phyloP scores from a whole-genome alignment of 2,329 filamentous ascomycete species.

The Zymoseptoria crescenta region DNA sequence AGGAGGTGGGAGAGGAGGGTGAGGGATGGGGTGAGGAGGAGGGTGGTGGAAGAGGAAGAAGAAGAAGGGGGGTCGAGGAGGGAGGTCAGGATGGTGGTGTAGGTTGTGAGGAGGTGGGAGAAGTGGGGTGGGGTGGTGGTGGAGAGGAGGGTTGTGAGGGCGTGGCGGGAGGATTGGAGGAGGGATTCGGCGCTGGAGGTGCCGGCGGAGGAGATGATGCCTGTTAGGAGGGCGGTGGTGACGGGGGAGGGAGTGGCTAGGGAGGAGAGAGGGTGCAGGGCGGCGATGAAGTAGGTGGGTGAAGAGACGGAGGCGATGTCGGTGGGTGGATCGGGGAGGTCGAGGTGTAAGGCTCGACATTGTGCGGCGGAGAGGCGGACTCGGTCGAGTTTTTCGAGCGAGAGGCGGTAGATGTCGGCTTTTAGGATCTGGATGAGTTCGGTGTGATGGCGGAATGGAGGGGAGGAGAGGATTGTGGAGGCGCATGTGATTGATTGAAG shows the following conservation, averaged over 20 bases:
- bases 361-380: slow-evolving; percentile 62
- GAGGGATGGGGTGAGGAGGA: slow-evolving; percentile 50
- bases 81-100: slow-evolving; percentile 18
- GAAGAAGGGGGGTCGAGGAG: no score
- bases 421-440: slow-evolving; percentile 10
- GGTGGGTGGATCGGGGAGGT: background rate
- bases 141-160: slow-evolving; percentile 55
- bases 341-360: slow-evolving; percentile 17
- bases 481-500: slow-evolving; percentile 67
- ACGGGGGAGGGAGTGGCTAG: background rate
- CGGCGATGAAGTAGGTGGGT: slow-evolving; percentile 17
- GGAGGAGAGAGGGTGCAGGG: slow-evolving; percentile 11
- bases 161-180: slow-evolving; percentile 59
- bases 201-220: slow-evolving; percentile 66
- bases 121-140: background rate
- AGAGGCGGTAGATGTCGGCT: slow-evolving; percentile 51
- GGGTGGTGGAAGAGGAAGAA: background rate
- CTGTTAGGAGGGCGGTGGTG: slow-evolving; percentile 50
- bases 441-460: slow-evolving; percentile 1
- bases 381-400: slow-evolving; percentile 83
- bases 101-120: slow-evolving; percentile 17
- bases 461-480: slow-evolving; percentile 7
- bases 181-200: slow-evolving; percentile 69
- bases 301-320: slow-evolving; percentile 21
- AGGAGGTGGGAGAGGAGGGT: slow-evolving; percentile 68